These are phyloP conservation scores for Hypomontagnella monticulosa DNA, from an alignment of 495 filamentous ascomycete genomes.

Conservation along the genomic window DNA sequence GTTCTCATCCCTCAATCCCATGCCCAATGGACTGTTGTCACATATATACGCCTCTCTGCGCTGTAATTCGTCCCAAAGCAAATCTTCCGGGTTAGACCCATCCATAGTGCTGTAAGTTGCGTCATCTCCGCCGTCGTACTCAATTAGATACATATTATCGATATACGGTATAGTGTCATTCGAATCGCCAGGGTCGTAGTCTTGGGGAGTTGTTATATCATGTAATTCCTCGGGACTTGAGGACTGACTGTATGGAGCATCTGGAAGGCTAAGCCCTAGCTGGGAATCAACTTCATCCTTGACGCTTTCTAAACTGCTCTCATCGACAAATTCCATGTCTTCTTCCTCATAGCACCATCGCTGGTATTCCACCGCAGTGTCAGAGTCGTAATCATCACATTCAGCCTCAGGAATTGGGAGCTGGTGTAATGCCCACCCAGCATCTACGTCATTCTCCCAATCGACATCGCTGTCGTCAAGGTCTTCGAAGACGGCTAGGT, in stretches of 20 bases:
- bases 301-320: not conserved
- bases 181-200: not conserved
- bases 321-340: constrained; percentile 2
- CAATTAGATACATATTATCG: constrained; percentile 2
- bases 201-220: not conserved
- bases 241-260: not conserved
- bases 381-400: not conserved
- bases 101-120: not conserved
- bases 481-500: not conserved
- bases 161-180: not conserved
- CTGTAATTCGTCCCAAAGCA: not conserved
- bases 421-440: not conserved
- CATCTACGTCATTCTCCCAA: not conserved
- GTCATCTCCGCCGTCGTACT: not conserved
- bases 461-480: not conserved
- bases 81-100: not conserved
- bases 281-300: not conserved
- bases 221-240: not conserved
- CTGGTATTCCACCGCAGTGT: not conserved
- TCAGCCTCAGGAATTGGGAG: not conserved
- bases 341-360: constrained; percentile 2
- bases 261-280: not conserved
- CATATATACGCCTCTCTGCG: not conserved
- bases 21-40: not conserved
- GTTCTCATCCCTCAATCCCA: not conserved